A percentile compares a stretch with the other conserved stretches of the same genome.
Evolutionary conservation across 2,329 filamentous ascomycete genomes (phyloP).

Genomic region (Pezicula rhizophila): DNA sequence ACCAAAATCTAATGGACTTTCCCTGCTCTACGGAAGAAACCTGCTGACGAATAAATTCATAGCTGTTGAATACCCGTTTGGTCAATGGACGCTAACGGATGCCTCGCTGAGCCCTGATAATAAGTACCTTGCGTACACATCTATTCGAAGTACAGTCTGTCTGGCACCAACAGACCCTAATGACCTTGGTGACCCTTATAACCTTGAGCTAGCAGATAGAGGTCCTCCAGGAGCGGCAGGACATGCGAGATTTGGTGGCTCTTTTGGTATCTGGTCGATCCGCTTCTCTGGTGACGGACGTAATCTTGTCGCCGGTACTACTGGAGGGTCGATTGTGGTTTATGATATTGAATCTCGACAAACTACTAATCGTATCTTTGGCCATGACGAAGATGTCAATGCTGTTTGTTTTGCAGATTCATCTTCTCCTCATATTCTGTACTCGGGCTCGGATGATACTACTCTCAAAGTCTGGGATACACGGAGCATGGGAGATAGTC

Average conservation of each 20-base stretch:
- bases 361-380: constrained; percentile 49
- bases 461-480: constrained; percentile 96
- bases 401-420: constrained; percentile 93
- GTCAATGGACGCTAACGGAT: constrained; percentile 94
- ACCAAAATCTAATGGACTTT: too few species aligned
- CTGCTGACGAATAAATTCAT: too few species aligned
- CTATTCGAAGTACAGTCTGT: constrained; percentile 77
- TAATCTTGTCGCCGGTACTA: constrained; percentile 86
- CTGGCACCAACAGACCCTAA: constrained; percentile 82
- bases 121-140: constrained; percentile 84
- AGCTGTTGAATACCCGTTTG: constrained; percentile 71
- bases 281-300: constrained; percentile 88
- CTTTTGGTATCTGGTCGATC: constrained; percentile 76
- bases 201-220: constrained; percentile 63
- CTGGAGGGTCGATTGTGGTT: constrained; percentile 71
- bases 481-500: constrained; percentile 79
- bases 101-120: constrained; percentile 89
- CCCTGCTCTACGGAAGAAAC: too few species aligned
- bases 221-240: constrained; percentile 18
- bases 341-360: constrained; percentile 83
- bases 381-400: constrained; percentile 86
- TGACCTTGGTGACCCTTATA: constrained; percentile 71
- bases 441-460: constrained; percentile 91
- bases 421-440: constrained; percentile 84
- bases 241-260: constrained; percentile 18